Evolutionary conservation across 1,284 basidiomycete genomes (phyloP), one percentile per base, ranked within the genome.

Genomic region (Boletus holoroseus): DNA sequence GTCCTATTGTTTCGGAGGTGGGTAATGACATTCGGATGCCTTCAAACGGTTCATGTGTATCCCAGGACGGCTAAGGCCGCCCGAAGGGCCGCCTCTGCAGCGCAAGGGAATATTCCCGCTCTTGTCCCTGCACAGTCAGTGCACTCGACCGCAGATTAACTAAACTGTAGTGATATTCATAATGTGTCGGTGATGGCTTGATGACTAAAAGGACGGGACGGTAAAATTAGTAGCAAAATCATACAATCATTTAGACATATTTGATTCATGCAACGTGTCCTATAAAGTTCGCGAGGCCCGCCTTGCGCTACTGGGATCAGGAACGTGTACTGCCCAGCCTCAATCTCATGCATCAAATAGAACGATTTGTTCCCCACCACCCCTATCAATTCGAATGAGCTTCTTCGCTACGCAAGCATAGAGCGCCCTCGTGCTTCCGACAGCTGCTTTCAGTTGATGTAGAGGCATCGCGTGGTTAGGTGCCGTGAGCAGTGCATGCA

Each of bases 371-470:
- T 86, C 84, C 32, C 83, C 76, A 9, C 79, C 76, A 26, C 83
- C 78, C 42, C 87, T 72, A 46, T 89, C 85, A 55, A 89, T 87
- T 67, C 80, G 85, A 53, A 89, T 63, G 44, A 89, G 67, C 50
- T 84, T 74, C 68, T 88, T 89, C 20, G 83, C 83, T 11, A 88
- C 83, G 59, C 85, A 85, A 1, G 71, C 76, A 60, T 83, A 86
- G 7, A 85, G 62, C 9, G 81, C 76, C 46, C 79, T 72, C 15
- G 78, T 81, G 16, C 70, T 64, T 51, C 74, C 70, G n/a, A 88
- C 67, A n/a, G 73, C 63, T 43, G 77, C 77, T 65, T 87, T 88
- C 13, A 83, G 70, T 55, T 74, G 74, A 53, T 76, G 79, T n/a
- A 89, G 64, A 5, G 83, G 71, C 64, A 87, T 71, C 13, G 81